Evolutionary conservation across 345 rosid species (phyloP).

Genomic region (Raphanus sativus): DNA sequence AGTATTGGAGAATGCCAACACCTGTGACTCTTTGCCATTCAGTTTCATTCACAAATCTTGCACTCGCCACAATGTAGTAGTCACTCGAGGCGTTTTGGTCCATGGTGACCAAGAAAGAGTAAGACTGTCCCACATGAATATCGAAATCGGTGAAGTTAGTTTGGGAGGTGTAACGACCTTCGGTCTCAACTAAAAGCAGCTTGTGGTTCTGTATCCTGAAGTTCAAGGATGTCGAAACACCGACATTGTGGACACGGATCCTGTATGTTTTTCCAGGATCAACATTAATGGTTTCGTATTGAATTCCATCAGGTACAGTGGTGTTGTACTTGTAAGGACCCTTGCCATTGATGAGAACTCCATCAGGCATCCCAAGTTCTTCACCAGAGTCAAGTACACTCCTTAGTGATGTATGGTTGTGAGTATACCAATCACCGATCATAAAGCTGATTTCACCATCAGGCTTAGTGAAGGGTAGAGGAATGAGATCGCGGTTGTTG

Average conservation of each 20-base stretch:
- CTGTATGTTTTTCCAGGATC: constrained; percentile 92
- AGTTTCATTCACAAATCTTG: constrained; percentile 87
- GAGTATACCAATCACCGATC: constrained; percentile 94
- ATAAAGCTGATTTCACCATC: constrained; percentile 67
- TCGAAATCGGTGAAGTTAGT: constrained; percentile 78
- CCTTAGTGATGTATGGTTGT: constrained; percentile 72
- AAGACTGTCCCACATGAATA: constrained; percentile 91
- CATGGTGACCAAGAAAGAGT: constrained; percentile 88
- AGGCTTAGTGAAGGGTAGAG: constrained; percentile 70
- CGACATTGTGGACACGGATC: constrained; percentile 83
- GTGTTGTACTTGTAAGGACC: constrained; percentile 81
- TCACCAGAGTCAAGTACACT: constrained; percentile 69
- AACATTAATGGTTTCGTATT: constrained; percentile 62
- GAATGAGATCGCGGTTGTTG: constrained; percentile 53
- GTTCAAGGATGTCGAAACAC: constrained; percentile 85
- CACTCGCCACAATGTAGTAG: constrained; percentile 95
- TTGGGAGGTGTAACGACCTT: constrained; percentile 71
- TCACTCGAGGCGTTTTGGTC: constrained; percentile 87
- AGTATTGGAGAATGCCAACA: constrained; percentile 86
- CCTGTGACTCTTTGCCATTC: constrained; percentile 94
- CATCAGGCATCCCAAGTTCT: constrained; percentile 94
- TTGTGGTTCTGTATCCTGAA: constrained; percentile 95
- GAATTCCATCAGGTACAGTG: constrained; percentile 75
- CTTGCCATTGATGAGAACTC: constrained; percentile 91
- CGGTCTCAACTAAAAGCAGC: constrained; percentile 78